These are phyloP conservation scores for Fomitopsis pulvina DNA, from an alignment of 768 basidiomycete genomes.

Conservation along the genomic window DNA sequence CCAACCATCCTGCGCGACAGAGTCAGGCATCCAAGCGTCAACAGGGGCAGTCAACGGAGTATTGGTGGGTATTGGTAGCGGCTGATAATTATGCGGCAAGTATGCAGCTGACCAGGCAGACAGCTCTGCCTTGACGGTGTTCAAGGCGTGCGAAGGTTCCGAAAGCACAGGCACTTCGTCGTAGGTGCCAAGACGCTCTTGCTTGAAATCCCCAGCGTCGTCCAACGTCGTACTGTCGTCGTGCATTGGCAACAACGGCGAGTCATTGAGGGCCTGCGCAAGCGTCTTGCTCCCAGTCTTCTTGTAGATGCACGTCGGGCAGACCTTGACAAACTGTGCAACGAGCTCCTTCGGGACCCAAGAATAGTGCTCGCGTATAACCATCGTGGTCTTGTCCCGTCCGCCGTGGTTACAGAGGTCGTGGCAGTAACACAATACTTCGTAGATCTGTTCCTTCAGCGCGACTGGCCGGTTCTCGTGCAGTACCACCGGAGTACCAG, in stretches of 20 bases:
- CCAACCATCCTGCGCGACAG: background rate
- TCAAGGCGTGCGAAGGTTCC: too few relatives aligned
- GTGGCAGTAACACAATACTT: conserved; percentile 70
- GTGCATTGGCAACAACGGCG: background rate
- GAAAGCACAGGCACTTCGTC: too few relatives aligned
- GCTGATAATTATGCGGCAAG: background rate
- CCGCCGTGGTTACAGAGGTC: conserved; percentile 62
- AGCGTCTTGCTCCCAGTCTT: conserved; percentile 28
- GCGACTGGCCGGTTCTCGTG: conserved; percentile 73
- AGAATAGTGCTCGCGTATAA: conserved; percentile 64
- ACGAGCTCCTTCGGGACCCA: conserved; percentile 85
- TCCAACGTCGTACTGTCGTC: background rate
- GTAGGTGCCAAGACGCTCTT: too few relatives aligned
- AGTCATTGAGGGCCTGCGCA: background rate
- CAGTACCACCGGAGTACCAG: conserved; percentile 42
- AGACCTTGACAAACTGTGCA: conserved; percentile 69
- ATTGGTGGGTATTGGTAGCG: background rate
- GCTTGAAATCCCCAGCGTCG: too few relatives aligned
- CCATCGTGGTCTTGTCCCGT: conserved; percentile 68
- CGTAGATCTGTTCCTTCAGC: conserved; percentile 71
- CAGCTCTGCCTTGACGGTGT: too few relatives aligned
- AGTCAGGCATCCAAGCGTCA: background rate
- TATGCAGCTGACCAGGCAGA: too few relatives aligned
- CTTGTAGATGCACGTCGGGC: conserved; percentile 63
- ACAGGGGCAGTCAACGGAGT: background rate